phyloP scores from a whole-genome alignment of 2,329 filamentous ascomycete genomes.

The Nannizzia gypsea region DNA sequence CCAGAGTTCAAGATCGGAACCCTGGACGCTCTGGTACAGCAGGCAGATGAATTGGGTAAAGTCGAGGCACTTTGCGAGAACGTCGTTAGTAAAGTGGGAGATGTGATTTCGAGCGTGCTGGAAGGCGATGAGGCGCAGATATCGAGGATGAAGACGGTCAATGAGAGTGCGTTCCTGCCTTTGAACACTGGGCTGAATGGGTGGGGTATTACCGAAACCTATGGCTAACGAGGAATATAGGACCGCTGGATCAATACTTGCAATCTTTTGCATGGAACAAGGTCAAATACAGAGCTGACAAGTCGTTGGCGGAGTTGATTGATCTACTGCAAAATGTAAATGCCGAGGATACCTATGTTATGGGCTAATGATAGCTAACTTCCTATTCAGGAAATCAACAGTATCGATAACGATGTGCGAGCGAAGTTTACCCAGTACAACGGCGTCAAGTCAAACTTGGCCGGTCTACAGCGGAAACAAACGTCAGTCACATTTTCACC shows the following conservation, averaged over 20 bases:
- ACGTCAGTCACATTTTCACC: conserved; percentile 46
- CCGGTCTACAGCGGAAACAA: conserved; percentile 71
- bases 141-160: conserved; percentile 79
- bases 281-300: conserved; percentile 90
- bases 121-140: conserved; percentile 75
- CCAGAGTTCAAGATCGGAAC: conserved; percentile 98
- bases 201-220: neutral
- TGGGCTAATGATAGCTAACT: neutral
- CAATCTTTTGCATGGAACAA: conserved; percentile 91
- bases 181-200: conserved; percentile 6
- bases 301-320: conserved; percentile 74
- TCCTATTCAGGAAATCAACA: conserved; percentile 59
- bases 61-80: conserved; percentile 66
- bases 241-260: conserved; percentile 90
- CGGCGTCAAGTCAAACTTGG: conserved; percentile 71
- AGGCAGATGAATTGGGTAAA: conserved; percentile 89
- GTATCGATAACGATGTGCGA: conserved; percentile 93
- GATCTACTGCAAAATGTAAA: conserved; percentile 74
- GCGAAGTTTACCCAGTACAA: conserved; percentile 92
- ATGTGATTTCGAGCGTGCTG: conserved; percentile 70
- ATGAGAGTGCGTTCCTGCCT: conserved; percentile 58
- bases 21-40: conserved; percentile 84
- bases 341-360: neutral
- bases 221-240: conserved; percentile 36
- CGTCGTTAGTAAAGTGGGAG: conserved; percentile 77